Conservation (phyloP, 2,329 filamentous ascomycete species). For the Epicoccum nigrum region DNA sequence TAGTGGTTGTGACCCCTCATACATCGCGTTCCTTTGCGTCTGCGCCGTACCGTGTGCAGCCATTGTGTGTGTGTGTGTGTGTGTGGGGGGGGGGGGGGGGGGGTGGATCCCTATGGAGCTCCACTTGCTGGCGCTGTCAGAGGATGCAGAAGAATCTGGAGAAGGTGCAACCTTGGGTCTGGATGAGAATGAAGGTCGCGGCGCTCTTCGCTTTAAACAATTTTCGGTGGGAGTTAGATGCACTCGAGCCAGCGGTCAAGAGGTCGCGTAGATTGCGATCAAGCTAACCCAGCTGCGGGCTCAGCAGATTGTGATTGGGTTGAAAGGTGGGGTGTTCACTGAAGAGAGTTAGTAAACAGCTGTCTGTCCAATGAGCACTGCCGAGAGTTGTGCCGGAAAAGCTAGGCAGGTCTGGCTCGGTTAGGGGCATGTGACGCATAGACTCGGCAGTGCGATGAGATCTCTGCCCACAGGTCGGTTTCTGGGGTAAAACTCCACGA, state of each 20-base stretch:
- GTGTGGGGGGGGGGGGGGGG: not conserved
- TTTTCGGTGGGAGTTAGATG: constrained; percentile 9
- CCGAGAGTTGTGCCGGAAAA: constrained; percentile 4
- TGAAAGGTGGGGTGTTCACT: constrained; percentile 3
- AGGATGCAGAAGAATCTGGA: constrained; percentile 6
- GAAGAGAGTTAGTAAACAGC: constrained; percentile 1
- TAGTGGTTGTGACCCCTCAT: no score
- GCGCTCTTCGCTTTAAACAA: constrained; percentile 16
- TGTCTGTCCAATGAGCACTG: not conserved
- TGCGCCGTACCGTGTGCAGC: no score
- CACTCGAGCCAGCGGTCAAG: constrained; percentile 2
- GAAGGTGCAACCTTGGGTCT: constrained; percentile 11
- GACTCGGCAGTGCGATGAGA: constrained; percentile 1
- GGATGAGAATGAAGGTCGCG: constrained; percentile 3
- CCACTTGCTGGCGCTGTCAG: constrained; percentile 4
- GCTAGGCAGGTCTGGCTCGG: constrained; percentile 6
- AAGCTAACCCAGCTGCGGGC: constrained; percentile 13
- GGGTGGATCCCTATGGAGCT: constrained; percentile 4
- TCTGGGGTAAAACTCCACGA: constrained; percentile 10
- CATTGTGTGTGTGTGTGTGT: no score
- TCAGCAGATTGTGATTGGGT: constrained; percentile 6
- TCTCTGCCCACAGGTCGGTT: constrained; percentile 8
- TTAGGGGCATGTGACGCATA: constrained; percentile 7
- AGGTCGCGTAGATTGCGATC: constrained; percentile 5
- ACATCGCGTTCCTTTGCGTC: no score